These are phyloP conservation scores for Lizonia empirigonia DNA, from an alignment of 2,329 filamentous ascomycete genomes.

Conservation along the genomic window DNA sequence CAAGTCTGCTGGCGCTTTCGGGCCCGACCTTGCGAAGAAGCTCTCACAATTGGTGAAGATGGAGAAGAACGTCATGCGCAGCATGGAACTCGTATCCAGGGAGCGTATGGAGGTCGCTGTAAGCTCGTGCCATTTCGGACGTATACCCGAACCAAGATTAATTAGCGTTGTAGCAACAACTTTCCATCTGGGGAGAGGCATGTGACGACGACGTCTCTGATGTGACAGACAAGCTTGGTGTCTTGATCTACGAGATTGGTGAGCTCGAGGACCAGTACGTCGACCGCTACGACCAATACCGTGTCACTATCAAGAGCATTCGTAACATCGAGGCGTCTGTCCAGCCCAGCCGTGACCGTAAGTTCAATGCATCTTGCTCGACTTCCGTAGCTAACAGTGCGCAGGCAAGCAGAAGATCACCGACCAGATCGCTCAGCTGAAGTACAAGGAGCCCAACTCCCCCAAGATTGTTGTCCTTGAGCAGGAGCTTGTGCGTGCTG, in stretches of 20 bases:
- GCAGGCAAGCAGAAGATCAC: constrained; percentile 98
- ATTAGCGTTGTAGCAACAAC: constrained; percentile 76
- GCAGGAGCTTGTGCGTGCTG: constrained; percentile 96
- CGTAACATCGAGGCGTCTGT: constrained; percentile 99
- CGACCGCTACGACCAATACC: constrained; percentile 98
- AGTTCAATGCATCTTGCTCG: constrained; percentile 46
- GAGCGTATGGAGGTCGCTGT: constrained; percentile 99
- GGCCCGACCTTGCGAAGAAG: constrained; percentile 93
- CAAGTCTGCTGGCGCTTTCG: constrained; percentile 77
- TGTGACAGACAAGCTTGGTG: constrained; percentile 97
- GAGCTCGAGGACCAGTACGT: constrained; percentile 98
- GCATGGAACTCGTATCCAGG: constrained; percentile 89
- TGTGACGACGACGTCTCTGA: constrained; percentile 98
- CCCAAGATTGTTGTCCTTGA: constrained; percentile 97
- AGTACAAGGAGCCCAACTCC: constrained; percentile 99
- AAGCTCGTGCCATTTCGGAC: constrained; percentile 53
- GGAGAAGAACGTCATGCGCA: constrained; percentile 99
- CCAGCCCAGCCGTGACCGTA: constrained; percentile 95
- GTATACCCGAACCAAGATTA: constrained; percentile 20
- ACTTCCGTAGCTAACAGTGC: constrained; percentile 5
- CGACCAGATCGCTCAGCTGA: constrained; percentile 96
- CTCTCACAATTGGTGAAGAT: constrained; percentile 98
- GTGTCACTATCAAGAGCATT: constrained; percentile 98
- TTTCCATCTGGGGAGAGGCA: constrained; percentile 94
- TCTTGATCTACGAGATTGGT: constrained; percentile 96